Percentiles rank a stretch among this genome's conserved stretches.
phyloP scores from a whole-genome alignment of 306 rosid species.

The Phaseolus lunatus region DNA sequence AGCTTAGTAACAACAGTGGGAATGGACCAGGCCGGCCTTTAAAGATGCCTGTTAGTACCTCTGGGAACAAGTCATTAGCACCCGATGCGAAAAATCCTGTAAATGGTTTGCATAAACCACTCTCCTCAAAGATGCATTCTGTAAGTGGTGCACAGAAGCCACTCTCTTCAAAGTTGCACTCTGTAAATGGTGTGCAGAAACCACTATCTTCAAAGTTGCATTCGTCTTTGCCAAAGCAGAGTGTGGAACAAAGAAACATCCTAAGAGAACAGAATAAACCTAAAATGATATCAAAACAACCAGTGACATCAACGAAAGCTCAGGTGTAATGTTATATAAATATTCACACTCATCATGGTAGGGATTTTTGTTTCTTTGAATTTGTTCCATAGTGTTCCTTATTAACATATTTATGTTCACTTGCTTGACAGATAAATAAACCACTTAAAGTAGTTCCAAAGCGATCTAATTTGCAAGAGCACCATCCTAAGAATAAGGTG shows the following conservation, averaged over 20 bases:
- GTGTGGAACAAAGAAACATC: conserved; percentile 62
- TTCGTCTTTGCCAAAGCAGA: conserved; percentile 54
- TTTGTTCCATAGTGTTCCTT: not conserved
- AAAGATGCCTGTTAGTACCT: conserved; percentile 51
- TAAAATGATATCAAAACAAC: conserved; percentile 63
- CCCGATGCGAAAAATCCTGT: conserved; percentile 52
- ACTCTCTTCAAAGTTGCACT: conserved; percentile 38
- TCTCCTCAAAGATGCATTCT: conserved; percentile 38
- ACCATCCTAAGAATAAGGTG: conserved; percentile 70
- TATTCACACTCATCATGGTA: not conserved
- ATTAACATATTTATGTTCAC: conserved; percentile 32
- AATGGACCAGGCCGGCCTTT: conserved; percentile 75
- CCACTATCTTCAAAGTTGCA: conserved; percentile 49
- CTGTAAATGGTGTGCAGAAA: conserved; percentile 55
- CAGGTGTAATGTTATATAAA: conserved; percentile 54
- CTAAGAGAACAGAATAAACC: conserved; percentile 55
- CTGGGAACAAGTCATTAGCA: conserved; percentile 59
- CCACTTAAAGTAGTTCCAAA: conserved; percentile 59
- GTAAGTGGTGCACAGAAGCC: conserved; percentile 55
- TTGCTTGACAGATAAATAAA: conserved; percentile 59
- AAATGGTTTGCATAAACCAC: conserved; percentile 36
- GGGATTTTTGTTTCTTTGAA: not conserved
- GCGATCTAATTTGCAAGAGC: conserved; percentile 48
- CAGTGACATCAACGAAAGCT: conserved; percentile 58
- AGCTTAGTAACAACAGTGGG: conserved; percentile 61